phyloP scores from a whole-genome alignment of 192 early-diverging fungal genomes.

The Thoreauomyces humboldtii region DNA sequence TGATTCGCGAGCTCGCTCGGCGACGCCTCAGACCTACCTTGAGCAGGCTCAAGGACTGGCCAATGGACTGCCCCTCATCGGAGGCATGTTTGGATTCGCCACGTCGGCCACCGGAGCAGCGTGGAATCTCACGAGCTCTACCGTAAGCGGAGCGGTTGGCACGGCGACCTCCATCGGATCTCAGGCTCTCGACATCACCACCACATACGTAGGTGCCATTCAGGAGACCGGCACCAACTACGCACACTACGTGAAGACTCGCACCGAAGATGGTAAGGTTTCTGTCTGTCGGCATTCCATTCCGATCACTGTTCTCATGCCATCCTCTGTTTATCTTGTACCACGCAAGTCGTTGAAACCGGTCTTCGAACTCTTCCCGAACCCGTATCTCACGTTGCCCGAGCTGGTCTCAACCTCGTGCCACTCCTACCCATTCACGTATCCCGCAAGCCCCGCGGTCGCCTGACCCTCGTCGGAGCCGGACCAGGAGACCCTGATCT shows the following conservation, averaged over 20 bases:
- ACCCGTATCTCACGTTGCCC: background rate
- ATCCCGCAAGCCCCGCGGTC: constrained; percentile 7
- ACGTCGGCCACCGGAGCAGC: constrained; percentile 9
- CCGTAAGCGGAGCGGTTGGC: background rate
- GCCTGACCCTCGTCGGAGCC: constrained; percentile 68
- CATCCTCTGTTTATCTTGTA: background rate
- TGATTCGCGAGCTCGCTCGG: background rate
- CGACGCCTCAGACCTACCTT: background rate
- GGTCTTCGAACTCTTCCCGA: constrained; percentile 17
- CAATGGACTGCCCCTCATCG: constrained; percentile 4
- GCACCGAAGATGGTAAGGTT: constrained; percentile 7
- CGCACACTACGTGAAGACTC: background rate
- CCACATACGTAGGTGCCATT: constrained; percentile 11
- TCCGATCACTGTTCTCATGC: background rate
- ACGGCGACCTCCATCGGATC: background rate
- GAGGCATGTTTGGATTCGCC: background rate
- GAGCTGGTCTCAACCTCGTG: background rate
- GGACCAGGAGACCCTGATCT: constrained; percentile 83
- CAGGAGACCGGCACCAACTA: constrained; percentile 3
- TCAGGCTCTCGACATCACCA: constrained; percentile 3
- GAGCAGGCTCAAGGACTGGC: background rate
- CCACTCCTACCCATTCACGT: constrained; percentile 20
- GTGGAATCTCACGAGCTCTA: constrained; percentile 4
- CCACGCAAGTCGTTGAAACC: constrained; percentile 11
- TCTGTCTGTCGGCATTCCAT: background rate